phyloP scores from a whole-genome alignment of 768 basidiomycete genomes.

The Amylocystis lapponica region DNA sequence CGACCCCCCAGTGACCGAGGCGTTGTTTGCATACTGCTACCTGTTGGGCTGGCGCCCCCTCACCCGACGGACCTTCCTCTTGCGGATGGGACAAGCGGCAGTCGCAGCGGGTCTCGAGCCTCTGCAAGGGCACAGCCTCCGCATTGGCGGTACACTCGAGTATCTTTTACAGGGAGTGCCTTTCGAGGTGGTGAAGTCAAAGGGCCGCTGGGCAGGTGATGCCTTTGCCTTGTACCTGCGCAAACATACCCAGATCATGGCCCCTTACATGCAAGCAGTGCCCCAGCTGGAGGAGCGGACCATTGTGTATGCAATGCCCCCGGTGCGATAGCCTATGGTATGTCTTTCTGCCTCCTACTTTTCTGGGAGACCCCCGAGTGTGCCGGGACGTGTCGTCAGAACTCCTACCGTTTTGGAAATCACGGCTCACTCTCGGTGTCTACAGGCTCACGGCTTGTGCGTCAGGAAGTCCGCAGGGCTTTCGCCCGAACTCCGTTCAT shows the following conservation, averaged over 20 bases:
- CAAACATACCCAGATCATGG: slow-evolving; percentile 22
- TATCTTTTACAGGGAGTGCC: slow-evolving; percentile 31
- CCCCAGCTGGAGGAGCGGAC: too few relatives aligned
- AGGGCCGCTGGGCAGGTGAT: slow-evolving; percentile 31
- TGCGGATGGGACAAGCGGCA: background rate
- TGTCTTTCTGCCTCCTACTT: too few relatives aligned
- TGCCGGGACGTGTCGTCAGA: too few relatives aligned
- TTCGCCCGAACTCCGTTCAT: too few relatives aligned
- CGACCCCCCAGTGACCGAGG: slow-evolving; percentile 17
- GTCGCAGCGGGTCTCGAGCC: background rate
- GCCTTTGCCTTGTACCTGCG: slow-evolving; percentile 24
- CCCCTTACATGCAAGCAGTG: slow-evolving; percentile 25
- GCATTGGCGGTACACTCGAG: slow-evolving; percentile 27
- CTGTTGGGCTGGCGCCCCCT: background rate
- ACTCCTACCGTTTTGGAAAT: too few relatives aligned
- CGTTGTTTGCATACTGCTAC: background rate
- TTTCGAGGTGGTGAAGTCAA: slow-evolving; percentile 32
- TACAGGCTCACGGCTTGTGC: too few relatives aligned
- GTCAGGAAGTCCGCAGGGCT: too few relatives aligned
- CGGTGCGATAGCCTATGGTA: too few relatives aligned
- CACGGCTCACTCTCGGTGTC: too few relatives aligned
- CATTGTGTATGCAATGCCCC: too few relatives aligned
- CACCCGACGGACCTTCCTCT: background rate
- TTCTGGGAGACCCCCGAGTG: too few relatives aligned
- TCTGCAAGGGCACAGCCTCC: slow-evolving; percentile 23